Evolutionary conservation across 352 stramenopile species (phyloP).

Genomic region (Achlya hypogyna): DNA sequence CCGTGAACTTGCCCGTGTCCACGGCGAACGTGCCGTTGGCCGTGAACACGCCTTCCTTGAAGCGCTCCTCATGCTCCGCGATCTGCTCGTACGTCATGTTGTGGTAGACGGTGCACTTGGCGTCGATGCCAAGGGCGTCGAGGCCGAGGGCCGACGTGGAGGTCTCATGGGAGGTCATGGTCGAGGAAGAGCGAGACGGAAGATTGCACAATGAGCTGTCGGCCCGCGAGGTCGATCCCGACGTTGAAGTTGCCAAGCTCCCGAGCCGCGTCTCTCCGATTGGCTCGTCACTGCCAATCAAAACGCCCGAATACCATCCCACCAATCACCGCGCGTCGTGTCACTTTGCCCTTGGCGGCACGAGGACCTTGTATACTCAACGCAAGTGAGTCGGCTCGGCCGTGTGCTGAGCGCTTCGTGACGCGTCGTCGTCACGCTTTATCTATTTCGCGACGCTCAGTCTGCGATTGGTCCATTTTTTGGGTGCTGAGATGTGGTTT

Average conservation of each 20-base stretch:
- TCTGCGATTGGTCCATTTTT: background rate
- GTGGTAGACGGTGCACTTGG: constrained; percentile 35
- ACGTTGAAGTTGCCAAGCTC: background rate
- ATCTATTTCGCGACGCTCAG: background rate
- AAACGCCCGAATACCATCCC: background rate
- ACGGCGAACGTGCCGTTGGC: constrained; percentile 56
- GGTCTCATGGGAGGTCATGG: constrained; percentile 36
- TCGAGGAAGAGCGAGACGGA: background rate
- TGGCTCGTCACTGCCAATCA: background rate
- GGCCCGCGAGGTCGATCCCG: background rate
- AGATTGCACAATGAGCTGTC: constrained; percentile 9
- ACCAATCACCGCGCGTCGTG: background rate
- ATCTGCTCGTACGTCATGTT: constrained; percentile 45
- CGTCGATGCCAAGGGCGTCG: constrained; percentile 34
- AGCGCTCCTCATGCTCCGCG: constrained; percentile 35
- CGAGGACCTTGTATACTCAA: background rate
- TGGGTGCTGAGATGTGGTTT: background rate
- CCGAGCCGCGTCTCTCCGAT: background rate
- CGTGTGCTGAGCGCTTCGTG: background rate
- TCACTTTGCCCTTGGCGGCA: background rate
- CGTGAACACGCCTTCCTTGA: constrained; percentile 42
- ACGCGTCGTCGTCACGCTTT: background rate
- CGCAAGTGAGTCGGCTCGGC: background rate
- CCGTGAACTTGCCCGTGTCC: constrained; percentile 56
- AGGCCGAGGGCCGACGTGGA: constrained; percentile 38